These are phyloP conservation scores for Penicillium brasilianum DNA, from an alignment of 2,329 filamentous ascomycete genomes.

Conservation along the genomic window DNA sequence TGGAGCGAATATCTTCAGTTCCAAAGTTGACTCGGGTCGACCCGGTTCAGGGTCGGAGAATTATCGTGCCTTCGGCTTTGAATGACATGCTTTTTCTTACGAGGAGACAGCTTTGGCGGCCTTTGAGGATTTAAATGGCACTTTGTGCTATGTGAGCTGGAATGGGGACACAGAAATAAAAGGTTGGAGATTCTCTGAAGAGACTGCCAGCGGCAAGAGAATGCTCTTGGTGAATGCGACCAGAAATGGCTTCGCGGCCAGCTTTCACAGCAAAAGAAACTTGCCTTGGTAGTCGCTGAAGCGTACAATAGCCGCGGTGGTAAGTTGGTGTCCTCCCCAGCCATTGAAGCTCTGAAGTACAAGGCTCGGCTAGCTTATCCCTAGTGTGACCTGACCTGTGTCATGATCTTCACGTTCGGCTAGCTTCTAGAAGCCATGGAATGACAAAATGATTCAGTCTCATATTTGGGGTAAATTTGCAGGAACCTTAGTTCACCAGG, in stretches of 20 bases:
- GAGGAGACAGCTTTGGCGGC: conserved; percentile 17
- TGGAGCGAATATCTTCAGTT: too few relatives aligned
- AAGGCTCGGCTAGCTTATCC: neutral
- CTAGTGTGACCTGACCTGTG: neutral
- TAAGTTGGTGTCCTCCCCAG: neutral
- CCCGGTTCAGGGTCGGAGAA: too few relatives aligned
- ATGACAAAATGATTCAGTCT: too few relatives aligned
- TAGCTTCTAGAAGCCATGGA: too few relatives aligned
- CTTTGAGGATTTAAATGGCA: conserved; percentile 16
- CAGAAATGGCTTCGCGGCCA: conserved; percentile 11
- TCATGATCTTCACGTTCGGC: too few relatives aligned
- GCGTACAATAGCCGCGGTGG: neutral
- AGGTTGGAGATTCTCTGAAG: conserved; percentile 18
- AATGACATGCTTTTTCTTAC: conserved; percentile 15
- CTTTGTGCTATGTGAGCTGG: conserved; percentile 19
- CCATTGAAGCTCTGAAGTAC: neutral
- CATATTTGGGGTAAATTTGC: too few relatives aligned
- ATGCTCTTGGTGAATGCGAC: conserved; percentile 6
- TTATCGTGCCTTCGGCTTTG: conserved; percentile 6
- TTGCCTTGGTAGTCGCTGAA: neutral
- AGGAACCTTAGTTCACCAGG: too few relatives aligned
- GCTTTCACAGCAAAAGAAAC: conserved; percentile 3
- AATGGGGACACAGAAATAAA: conserved; percentile 20
- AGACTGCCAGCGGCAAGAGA: neutral
- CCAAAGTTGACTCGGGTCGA: too few relatives aligned